Evolutionary conservation across 805 yeast genomes (phyloP), one percentile per base, ranked within the genome.

Genomic region (Cyberlindnera galapagoensis): DNA sequence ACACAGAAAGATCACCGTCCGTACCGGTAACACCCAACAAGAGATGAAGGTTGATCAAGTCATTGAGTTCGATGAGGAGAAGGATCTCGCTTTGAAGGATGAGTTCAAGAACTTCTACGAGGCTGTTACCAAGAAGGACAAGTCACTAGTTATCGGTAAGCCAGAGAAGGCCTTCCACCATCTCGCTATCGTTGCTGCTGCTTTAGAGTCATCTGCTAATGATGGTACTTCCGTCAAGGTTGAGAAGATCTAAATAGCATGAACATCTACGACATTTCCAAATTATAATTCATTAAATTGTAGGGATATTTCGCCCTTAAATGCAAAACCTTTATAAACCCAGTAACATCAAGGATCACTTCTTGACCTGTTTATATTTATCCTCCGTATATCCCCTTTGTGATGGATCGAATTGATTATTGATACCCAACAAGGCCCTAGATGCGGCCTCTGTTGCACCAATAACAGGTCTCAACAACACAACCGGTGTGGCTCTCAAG

Each of bases 391-490:
- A 75, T 24, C 60, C 52, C 32, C 71, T 65, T 39, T 77, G 74
- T 15, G 65, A 65, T 2, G 87, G 80, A 51, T 85, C 90, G 21
- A 88, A 59, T 40, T 80, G 81, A 51, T 86, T 87, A 24, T 86
- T 76, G 7, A 88, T 67, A 1, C 97, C 97, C 60, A 85, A 69
- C 31, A 88, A 62, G 1, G 95, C 71, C 48, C 77, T 82, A 6
- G 90, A 80, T 6, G 88, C 67, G 0, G 94, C 95, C 52, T 86
- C 96, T 0, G 96, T 82, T 0, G 95, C 86, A 2, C 97, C 97
- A 46, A 88, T 86, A 40, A 86, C 69, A 3, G 97, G 96, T 26
- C 96, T 57, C 3, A 88, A 67, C 11, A 88, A 56, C 13, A 85
- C 78, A 11, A 85, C 74, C 0, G 97, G 97, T 1, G 94, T 75